Percentiles rank a stretch among this genome's conserved stretches.
Conservation (phyloP, 768 basidiomycete genomes). For the Tylopilus sp. region DNA sequence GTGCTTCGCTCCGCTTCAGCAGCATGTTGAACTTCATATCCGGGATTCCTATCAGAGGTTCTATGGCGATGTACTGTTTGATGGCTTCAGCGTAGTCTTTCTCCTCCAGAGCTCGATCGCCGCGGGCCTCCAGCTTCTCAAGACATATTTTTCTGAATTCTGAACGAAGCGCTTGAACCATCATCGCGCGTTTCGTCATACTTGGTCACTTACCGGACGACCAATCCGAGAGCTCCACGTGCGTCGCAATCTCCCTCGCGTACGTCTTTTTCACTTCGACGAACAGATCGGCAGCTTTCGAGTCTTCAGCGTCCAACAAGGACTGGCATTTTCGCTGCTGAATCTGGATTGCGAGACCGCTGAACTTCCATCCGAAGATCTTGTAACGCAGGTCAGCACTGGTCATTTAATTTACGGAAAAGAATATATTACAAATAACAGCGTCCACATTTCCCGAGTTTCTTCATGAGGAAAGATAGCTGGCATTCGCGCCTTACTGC, state of each 20-base stretch:
- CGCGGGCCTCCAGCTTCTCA: slow-evolving; percentile 6
- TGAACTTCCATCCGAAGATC: slow-evolving; percentile 24
- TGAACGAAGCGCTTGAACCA: not conserved
- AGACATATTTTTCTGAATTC: slow-evolving; percentile 8
- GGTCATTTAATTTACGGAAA: not conserved
- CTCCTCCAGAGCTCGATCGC: slow-evolving; percentile 2
- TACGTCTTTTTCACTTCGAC: slow-evolving; percentile 4
- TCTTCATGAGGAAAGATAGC: slow-evolving; percentile 13
- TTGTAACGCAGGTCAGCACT: not conserved
- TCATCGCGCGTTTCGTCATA: not conserved
- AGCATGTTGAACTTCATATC: not conserved
- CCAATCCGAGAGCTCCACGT: slow-evolving; percentile 17
- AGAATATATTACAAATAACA: slow-evolving; percentile 10
- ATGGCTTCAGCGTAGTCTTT: slow-evolving; percentile 11
- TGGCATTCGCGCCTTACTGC: slow-evolving; percentile 5
- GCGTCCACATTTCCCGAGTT: slow-evolving; percentile 10
- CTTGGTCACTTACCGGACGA: not conserved
- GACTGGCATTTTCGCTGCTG: slow-evolving; percentile 13
- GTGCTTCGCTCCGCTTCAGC: slow-evolving; percentile 14
- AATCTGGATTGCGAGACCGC: slow-evolving; percentile 12
- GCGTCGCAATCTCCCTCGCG: slow-evolving; percentile 9
- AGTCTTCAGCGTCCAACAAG: not conserved
- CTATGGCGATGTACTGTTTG: slow-evolving; percentile 12
- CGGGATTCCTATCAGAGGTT: slow-evolving; percentile 5
- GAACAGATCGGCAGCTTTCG: slow-evolving; percentile 9